These are phyloP conservation scores for Pyrenophora teres DNA, from an alignment of 2,329 filamentous ascomycete species.

Conservation along the genomic window DNA sequence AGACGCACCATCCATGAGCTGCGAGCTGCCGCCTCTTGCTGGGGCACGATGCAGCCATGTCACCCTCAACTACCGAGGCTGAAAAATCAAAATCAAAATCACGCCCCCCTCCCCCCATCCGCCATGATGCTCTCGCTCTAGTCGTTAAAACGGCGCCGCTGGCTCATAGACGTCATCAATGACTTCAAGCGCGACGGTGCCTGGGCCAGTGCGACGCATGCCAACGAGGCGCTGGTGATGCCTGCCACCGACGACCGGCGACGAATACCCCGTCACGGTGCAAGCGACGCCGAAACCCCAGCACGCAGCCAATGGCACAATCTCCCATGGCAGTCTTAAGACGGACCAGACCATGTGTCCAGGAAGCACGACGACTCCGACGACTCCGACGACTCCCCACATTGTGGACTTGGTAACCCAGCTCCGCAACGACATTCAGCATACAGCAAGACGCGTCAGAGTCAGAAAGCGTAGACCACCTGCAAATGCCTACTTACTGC, in stretches of 20 bases:
- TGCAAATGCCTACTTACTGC: constrained; percentile 50
- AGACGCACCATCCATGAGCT: constrained; percentile 6
- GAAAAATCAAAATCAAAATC: not conserved
- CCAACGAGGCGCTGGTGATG: constrained; percentile 5
- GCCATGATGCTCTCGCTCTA: constrained; percentile 15
- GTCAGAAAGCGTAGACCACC: constrained; percentile 56
- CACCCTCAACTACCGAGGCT: constrained; percentile 8
- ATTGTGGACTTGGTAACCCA: constrained; percentile 20
- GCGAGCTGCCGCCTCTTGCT: not conserved
- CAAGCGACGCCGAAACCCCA: constrained; percentile 12
- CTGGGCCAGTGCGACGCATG: constrained; percentile 11
- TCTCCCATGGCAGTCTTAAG: no score
- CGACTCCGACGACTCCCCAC: no score
- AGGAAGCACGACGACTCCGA: no score
- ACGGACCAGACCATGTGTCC: no score
- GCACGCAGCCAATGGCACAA: not conserved
- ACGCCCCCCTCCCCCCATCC: not conserved
- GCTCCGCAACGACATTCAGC: constrained; percentile 31
- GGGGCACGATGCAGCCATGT: constrained; percentile 2
- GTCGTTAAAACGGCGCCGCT: constrained; percentile 23
- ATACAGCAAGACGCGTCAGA: constrained; percentile 16
- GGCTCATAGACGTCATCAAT: constrained; percentile 32
- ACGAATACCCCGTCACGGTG: constrained; percentile 22
- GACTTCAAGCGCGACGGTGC: constrained; percentile 28
- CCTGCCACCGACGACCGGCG: constrained; percentile 15